A percentile compares a stretch with the other conserved stretches of the same genome.
Conservation (phyloP, 441 rosid genomes). For the Erodium moschatum region DNA sequence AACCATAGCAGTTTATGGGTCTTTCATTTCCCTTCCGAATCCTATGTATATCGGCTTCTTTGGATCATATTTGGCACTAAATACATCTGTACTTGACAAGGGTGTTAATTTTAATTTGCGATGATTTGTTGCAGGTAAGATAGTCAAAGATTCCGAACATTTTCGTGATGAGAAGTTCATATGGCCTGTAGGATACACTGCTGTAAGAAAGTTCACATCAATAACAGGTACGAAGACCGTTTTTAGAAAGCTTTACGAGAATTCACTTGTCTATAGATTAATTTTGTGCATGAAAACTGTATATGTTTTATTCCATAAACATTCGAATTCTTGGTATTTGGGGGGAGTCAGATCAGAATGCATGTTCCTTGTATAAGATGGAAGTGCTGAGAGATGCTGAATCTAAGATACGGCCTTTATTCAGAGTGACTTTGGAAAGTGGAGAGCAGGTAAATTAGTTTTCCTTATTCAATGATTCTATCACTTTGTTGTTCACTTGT, state of each 20-base stretch:
- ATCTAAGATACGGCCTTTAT: constrained; percentile 69
- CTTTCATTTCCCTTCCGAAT: background rate
- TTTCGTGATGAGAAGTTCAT: constrained; percentile 63
- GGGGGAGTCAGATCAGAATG: constrained; percentile 52
- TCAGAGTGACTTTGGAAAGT: constrained; percentile 63
- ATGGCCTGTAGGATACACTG: constrained; percentile 97
- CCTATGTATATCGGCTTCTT: background rate
- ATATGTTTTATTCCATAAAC: background rate
- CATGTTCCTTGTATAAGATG: constrained; percentile 69
- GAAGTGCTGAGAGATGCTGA: constrained; percentile 86
- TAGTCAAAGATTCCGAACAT: constrained; percentile 70
- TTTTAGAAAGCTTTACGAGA: background rate
- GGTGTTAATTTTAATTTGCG: background rate
- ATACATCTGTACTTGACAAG: background rate
- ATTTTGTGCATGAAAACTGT: background rate
- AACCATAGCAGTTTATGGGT: background rate
- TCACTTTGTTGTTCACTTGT: background rate
- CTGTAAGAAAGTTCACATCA: constrained; percentile 68
- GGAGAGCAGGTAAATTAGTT: constrained; percentile 74
- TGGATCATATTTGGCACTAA: background rate
- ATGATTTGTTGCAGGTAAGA: constrained; percentile 53
- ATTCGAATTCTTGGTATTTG: constrained; percentile 8
- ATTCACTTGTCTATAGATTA: background rate
- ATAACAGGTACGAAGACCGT: constrained; percentile 39
- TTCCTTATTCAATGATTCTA: background rate